Evolutionary conservation across 140 eudicot genomes (phyloP).

Genomic region (Flaveria floridana): DNA sequence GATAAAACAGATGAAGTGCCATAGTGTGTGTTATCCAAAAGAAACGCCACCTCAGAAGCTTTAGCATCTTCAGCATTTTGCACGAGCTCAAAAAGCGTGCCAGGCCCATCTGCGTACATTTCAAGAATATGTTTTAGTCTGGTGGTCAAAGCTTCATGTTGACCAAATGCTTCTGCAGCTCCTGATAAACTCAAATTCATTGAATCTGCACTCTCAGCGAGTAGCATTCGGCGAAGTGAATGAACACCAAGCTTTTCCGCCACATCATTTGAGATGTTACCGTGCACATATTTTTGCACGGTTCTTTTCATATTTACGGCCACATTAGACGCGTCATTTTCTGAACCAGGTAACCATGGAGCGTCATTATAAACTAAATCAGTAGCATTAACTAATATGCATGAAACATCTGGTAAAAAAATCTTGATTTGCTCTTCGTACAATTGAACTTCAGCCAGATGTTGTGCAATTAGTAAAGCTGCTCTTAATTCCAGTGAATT

Average conservation of each 20-base stretch:
- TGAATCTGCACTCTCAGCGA: conserved; percentile 99
- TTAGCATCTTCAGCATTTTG: conserved; percentile 99
- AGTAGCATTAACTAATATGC: conserved; percentile 64
- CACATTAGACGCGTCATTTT: conserved; percentile 50
- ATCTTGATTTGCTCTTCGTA: conserved; percentile 60
- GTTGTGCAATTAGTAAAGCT: conserved; percentile 79
- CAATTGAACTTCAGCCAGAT: conserved; percentile 78
- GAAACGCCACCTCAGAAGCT: conserved; percentile 77
- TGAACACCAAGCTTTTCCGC: conserved; percentile 98
- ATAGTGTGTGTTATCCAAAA: conserved; percentile 80
- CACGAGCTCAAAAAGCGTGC: conserved; percentile 85
- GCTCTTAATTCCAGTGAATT: conserved; percentile 75
- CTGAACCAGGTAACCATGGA: conserved; percentile 96
- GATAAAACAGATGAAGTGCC: conserved; percentile 95
- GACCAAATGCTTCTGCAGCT: conserved; percentile 99
- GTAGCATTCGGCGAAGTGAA: conserved; percentile 86
- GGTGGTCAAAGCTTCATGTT: conserved; percentile 98
- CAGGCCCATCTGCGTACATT: conserved; percentile 99
- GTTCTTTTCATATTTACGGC: conserved; percentile 57
- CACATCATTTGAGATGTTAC: conserved; percentile 93
- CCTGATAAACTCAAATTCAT: conserved; percentile 97
- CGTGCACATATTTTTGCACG: conserved; percentile 84
- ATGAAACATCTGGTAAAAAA: conserved; percentile 80
- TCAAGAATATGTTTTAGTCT: conserved; percentile 96
- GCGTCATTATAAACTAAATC: conserved; percentile 96